phyloP scores from a whole-genome alignment of 768 basidiomycete genomes.

The Suillus placidus region DNA sequence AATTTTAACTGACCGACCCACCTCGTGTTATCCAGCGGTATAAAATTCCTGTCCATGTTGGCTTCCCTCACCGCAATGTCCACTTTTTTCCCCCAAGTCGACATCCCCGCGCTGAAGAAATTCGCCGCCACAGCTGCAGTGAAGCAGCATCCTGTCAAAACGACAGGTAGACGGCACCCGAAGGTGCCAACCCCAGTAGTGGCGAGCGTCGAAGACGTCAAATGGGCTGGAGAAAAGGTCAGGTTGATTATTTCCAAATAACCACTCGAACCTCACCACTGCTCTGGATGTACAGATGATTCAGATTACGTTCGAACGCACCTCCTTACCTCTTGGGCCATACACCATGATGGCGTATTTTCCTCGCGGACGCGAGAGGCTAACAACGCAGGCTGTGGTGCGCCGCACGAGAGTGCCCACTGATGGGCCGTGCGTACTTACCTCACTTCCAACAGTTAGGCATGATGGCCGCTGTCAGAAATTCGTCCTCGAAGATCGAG shows the following conservation, averaged over 20 bases:
- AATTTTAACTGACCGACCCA: slow-evolving; percentile 10
- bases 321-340: slow-evolving; percentile 31
- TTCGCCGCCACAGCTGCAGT: slow-evolving; percentile 30
- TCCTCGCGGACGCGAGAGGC: slow-evolving; percentile 28
- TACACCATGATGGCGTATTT: slow-evolving; percentile 34
- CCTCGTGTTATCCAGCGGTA: slow-evolving; percentile 13
- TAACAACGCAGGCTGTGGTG: slow-evolving; percentile 35
- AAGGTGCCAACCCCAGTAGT: slow-evolving; percentile 24
- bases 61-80: slow-evolving; percentile 13
- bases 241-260: slow-evolving; percentile 5
- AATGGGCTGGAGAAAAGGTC: slow-evolving; percentile 34
- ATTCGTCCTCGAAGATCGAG: slow-evolving; percentile 20
- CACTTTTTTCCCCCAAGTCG: slow-evolving; percentile 31
- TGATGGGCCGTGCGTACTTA: neutral
- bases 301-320: slow-evolving; percentile 29
- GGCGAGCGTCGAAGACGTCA: slow-evolving; percentile 25
- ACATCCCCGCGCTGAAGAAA: slow-evolving; percentile 27
- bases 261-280: neutral
- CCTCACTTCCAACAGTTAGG: slow-evolving; percentile 25
- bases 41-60: slow-evolving; percentile 2
- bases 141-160: slow-evolving; percentile 22
- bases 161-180: slow-evolving; percentile 12
- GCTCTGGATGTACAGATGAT: slow-evolving; percentile 27
- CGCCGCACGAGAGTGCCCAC: slow-evolving; percentile 11
- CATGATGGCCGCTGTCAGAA: slow-evolving; percentile 29